Conservation (phyloP, 2,329 filamentous ascomycete species). For the Penicillium sp. region DNA sequence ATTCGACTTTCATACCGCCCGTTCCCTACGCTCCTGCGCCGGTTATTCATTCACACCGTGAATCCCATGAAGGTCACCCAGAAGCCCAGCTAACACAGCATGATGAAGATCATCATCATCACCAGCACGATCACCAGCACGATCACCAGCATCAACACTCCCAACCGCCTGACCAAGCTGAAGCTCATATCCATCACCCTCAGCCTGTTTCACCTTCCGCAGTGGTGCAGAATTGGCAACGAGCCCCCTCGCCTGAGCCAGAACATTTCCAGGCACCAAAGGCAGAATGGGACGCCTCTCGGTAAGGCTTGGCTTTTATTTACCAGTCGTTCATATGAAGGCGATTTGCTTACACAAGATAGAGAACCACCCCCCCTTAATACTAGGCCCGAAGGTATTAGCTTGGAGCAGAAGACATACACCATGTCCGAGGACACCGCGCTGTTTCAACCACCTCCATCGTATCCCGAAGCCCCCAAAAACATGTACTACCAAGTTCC, state of each 20-base stretch:
- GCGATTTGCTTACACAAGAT: constrained; percentile 21
- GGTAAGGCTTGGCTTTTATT: constrained; percentile 41
- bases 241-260: constrained; percentile 28
- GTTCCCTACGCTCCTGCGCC: constrained; percentile 16
- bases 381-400: constrained; percentile 80
- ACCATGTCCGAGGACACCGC: constrained; percentile 75
- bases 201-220: constrained; percentile 44
- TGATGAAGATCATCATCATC: background rate
- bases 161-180: constrained; percentile 1
- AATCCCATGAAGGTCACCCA: constrained; percentile 7
- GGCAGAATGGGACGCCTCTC: constrained; percentile 63
- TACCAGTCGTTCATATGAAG: constrained; percentile 2
- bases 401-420: constrained; percentile 78
- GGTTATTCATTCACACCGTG: constrained; percentile 13
- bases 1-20: constrained; percentile 33
- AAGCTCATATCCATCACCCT: constrained; percentile 27
- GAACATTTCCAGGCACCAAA: constrained; percentile 57
- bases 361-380: constrained; percentile 63
- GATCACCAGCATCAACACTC: constrained; percentile 2
- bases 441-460: constrained; percentile 73
- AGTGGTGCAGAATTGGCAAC: constrained; percentile 42
- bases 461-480: constrained; percentile 79
- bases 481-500: constrained; percentile 89
- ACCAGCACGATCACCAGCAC: background rate
- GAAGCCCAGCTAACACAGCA: background rate